These are phyloP conservation scores for Nicotiana obtusifolia DNA, from an alignment of 257 asterid genomes.

Conservation along the genomic window DNA sequence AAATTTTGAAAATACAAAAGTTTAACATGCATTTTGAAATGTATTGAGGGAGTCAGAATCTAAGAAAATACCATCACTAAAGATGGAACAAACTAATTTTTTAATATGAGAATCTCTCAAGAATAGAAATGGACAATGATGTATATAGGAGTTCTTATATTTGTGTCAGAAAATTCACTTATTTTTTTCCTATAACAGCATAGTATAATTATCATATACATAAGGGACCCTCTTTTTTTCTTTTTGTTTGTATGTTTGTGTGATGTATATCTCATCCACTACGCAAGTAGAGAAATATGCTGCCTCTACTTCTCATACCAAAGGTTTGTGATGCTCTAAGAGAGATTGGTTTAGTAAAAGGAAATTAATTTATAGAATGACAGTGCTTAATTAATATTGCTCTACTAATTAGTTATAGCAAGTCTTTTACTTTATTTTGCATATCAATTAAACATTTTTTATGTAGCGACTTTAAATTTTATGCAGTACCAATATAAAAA, in stretches of 20 bases:
- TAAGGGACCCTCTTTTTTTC: background rate
- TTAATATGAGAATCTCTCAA: constrained; percentile 1
- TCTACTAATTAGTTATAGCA: background rate
- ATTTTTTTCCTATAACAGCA: no score
- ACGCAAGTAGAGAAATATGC: background rate
- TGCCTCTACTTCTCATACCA: background rate
- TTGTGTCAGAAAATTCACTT: no score
- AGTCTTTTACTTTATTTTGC: background rate
- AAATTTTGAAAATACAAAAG: background rate
- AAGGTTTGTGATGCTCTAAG: constrained; percentile 2
- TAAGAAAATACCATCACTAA: constrained; percentile 3
- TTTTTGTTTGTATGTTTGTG: background rate
- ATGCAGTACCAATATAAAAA: no score
- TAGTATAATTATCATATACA: background rate
- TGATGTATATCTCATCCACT: background rate
- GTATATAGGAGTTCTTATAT: background rate
- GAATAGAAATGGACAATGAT: background rate
- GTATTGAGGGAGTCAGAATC: background rate
- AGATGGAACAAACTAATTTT: background rate
- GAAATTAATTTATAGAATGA: background rate
- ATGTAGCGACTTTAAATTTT: background rate
- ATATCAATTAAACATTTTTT: background rate
- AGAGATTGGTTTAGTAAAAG: background rate
- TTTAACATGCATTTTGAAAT: background rate
- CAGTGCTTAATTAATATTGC: background rate